Conservation (phyloP, 192 early-diverging fungal genomes). For the Coemansia sp. region DNA sequence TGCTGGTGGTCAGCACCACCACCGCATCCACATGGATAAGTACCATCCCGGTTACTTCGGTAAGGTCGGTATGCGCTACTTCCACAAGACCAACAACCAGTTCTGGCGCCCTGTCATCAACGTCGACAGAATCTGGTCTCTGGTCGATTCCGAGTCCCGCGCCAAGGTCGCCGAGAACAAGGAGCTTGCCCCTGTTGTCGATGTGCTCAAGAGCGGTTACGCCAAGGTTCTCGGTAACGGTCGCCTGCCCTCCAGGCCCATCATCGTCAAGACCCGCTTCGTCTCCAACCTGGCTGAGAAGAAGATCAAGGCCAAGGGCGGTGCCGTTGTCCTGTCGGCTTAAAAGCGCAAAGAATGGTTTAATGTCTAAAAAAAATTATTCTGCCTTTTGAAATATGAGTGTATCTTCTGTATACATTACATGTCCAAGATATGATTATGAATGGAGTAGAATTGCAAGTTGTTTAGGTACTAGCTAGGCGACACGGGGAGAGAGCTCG, state of each 20-base stretch:
- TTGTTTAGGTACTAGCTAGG: neutral
- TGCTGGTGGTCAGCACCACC: conserved; percentile 99
- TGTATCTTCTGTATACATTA: neutral
- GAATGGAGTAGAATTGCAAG: neutral
- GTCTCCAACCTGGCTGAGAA: conserved; percentile 93
- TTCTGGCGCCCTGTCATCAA: conserved; percentile 87
- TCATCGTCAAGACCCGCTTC: conserved; percentile 94
- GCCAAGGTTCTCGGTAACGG: conserved; percentile 98
- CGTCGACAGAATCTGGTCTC: conserved; percentile 91
- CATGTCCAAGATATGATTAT: neutral
- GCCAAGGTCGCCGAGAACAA: conserved; percentile 77
- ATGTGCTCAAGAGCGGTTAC: conserved; percentile 78
- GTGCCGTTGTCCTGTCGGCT: conserved; percentile 61
- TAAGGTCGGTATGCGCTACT: conserved; percentile 99
- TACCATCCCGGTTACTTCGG: conserved; percentile 99
- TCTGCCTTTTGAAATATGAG: neutral
- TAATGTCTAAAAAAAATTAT: conserved; percentile 11
- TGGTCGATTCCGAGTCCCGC: conserved; percentile 85
- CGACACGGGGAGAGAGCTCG: neutral
- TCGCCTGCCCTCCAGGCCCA: conserved; percentile 79
- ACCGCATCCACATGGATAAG: conserved; percentile 99
- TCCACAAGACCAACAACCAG: conserved; percentile 93
- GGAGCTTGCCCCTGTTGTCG: conserved; percentile 92
- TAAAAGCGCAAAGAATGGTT: conserved; percentile 24
- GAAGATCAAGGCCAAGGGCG: conserved; percentile 98